Evolutionary conservation across 192 early-diverging fungal genomes (phyloP), one percentile per base, ranked within the genome.

Genomic region (Podila horticola): DNA sequence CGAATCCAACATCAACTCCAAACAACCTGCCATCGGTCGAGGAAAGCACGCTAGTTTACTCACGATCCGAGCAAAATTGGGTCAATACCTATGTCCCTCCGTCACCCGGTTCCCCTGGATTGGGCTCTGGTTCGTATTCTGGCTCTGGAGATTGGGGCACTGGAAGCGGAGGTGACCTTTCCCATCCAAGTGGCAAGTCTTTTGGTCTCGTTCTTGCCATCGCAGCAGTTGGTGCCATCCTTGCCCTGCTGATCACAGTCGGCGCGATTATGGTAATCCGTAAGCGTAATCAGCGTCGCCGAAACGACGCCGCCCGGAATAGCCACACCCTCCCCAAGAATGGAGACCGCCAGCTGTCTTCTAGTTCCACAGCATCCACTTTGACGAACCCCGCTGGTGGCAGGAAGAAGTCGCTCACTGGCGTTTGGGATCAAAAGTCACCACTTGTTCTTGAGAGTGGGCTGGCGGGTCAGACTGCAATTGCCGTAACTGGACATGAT

Each of bases 11-110:
- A 24, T 70, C 68, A 17, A 60, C 45, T 26, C 58, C 68, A 57
- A 70, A 70, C 41, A 70, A 60, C 30, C 45, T 70, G 24, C 36
- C 68, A n/a, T 70, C 68, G 20, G 26, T 60, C 20, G 58, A 69
- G 30, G 67, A 69, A n/a, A 69, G 67, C n/a, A 69, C 67, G 3
- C 8, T 69, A 5, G 67, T 69, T 17, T 69, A 69, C 26, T 69
- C 33, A 0, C 50, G 57, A 11, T 49, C 22, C 13, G 51, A 49
- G 11, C 67, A 69, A 41, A 59, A 59, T 57, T 60, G 67, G 67
- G 67, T 69, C 19, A 58, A 58, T 38, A 69, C 55, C 36, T 69
- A 58, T 26, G 31, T 58, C 12, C 50, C 65, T 9, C 17, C 5
- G 26, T 15, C 59, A 20, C 3, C 52, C 33, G 34, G 55, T 3